Evolutionary conservation across 2,329 filamentous ascomycete genomes (phyloP).

Genomic region (Trichoderma breve): DNA sequence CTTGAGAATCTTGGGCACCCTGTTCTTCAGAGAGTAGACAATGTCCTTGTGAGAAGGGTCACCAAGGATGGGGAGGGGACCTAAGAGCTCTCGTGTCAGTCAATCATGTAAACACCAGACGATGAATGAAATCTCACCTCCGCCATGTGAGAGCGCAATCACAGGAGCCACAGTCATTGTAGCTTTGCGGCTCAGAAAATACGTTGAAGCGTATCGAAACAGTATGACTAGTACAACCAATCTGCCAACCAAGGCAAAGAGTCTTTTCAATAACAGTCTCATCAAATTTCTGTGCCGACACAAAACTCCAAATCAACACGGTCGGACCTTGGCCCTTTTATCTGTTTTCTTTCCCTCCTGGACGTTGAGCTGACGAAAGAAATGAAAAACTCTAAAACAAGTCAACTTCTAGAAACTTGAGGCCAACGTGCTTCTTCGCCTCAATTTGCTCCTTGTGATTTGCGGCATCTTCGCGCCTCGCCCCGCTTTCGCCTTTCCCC

Average conservation of each 20-base stretch:
- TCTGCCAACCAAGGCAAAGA: constrained; percentile 10
- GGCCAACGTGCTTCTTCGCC: neutral
- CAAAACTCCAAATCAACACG: neutral
- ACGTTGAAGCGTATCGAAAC: constrained; percentile 18
- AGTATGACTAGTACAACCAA: neutral
- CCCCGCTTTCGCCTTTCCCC: neutral
- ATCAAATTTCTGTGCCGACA: constrained; percentile 10
- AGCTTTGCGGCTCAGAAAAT: constrained; percentile 16
- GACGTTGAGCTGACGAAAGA: neutral
- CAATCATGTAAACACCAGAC: neutral
- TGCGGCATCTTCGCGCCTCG: neutral
- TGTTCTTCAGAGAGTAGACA: constrained; percentile 49
- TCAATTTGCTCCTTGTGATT: neutral
- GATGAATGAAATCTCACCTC: constrained; percentile 34
- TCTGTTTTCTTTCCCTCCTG: neutral
- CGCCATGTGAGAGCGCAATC: constrained; percentile 50
- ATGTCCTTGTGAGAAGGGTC: constrained; percentile 53
- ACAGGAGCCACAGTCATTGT: constrained; percentile 45
- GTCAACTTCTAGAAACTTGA: neutral
- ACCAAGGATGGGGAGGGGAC: constrained; percentile 57
- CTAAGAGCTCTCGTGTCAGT: constrained; percentile 27
- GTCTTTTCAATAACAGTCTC: constrained; percentile 17
- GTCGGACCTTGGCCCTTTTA: neutral
- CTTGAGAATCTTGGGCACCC: constrained; percentile 55
- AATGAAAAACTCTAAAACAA: neutral